phyloP scores from a whole-genome alignment of 2,329 filamentous ascomycete genomes.

The Monosporascus sp. region DNA sequence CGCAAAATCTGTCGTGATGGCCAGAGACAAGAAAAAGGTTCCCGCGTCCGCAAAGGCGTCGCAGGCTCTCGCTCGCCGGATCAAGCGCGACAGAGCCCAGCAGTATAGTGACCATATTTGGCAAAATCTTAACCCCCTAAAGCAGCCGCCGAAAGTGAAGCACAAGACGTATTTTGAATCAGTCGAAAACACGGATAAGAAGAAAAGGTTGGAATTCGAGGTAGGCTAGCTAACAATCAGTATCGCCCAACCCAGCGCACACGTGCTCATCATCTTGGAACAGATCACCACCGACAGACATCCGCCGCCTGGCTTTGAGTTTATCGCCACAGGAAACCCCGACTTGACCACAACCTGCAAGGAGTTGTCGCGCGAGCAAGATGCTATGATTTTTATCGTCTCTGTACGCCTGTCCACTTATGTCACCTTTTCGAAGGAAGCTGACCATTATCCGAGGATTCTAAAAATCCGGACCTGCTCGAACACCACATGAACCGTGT shows the following conservation, averaged over 20 bases:
- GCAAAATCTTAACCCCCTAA: conserved; percentile 25
- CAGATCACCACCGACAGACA: conserved; percentile 47
- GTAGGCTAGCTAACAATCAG: conserved; percentile 31
- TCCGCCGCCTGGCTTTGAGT: conserved; percentile 57
- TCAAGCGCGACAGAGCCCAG: conserved; percentile 23
- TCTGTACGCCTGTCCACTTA: conserved; percentile 41
- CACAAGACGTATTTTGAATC: conserved; percentile 61
- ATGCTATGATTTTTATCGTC: conserved; percentile 62
- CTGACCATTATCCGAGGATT: conserved; percentile 24
- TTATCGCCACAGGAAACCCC: conserved; percentile 59
- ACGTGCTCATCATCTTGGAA: conserved; percentile 15
- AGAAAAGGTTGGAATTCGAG: conserved; percentile 58
- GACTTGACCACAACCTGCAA: conserved; percentile 57
- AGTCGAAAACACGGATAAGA: conserved; percentile 59
- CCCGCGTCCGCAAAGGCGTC: conserved; percentile 20
- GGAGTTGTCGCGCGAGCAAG: conserved; percentile 56
- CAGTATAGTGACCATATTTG: conserved; percentile 22
- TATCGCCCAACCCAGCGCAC: neutral
- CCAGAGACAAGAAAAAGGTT: conserved; percentile 27
- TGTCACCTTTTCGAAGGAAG: neutral
- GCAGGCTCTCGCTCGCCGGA: conserved; percentile 20
- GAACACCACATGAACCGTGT: conserved; percentile 52
- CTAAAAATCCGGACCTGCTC: conserved; percentile 31
- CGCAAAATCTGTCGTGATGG: conserved; percentile 20
- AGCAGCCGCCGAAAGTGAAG: conserved; percentile 40